A percentile compares a stretch with the other conserved stretches of the same genome.
Evolutionary conservation across 768 basidiomycete genomes (phyloP).

Genomic region (Boletus pseudopeckii): DNA sequence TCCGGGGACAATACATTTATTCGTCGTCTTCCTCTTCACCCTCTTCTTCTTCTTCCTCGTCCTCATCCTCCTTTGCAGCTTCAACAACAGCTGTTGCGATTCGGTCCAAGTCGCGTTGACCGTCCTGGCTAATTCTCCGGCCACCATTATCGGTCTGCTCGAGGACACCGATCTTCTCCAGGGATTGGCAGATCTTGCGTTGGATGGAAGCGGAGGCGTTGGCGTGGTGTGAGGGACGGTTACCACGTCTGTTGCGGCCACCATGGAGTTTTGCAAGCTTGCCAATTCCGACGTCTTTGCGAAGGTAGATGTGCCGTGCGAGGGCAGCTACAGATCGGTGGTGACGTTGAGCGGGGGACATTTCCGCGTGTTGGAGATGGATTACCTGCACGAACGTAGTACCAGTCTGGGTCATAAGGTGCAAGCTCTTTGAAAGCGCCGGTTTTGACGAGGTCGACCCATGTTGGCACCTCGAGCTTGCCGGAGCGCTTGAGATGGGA

Average conservation of each 20-base stretch:
- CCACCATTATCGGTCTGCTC: slow-evolving; percentile 93
- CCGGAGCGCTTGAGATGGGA: slow-evolving; percentile 97
- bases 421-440: slow-evolving; percentile 97
- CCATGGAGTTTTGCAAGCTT: slow-evolving; percentile 96
- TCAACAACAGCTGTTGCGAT: slow-evolving; percentile 90
- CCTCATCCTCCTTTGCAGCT: slow-evolving; percentile 67
- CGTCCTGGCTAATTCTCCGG: slow-evolving; percentile 94
- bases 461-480: slow-evolving; percentile 98
- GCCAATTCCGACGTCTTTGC: slow-evolving; percentile 94
- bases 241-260: slow-evolving; percentile 91
- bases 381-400: slow-evolving; percentile 96
- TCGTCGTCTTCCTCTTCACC: slow-evolving; percentile 55
- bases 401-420: slow-evolving; percentile 99
- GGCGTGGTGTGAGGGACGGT: slow-evolving; percentile 94
- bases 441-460: slow-evolving; percentile 99
- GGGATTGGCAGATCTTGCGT: slow-evolving; percentile 92
- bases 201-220: slow-evolving; percentile 85
- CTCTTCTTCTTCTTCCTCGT: slow-evolving; percentile 69
- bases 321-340: slow-evolving; percentile 64
- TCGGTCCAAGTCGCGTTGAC: slow-evolving; percentile 92
- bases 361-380: slow-evolving; percentile 11
- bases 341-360: neutral
- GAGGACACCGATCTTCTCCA: slow-evolving; percentile 98
- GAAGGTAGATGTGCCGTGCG: slow-evolving; percentile 99
- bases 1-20: slow-evolving; percentile 20